Conservation (phyloP, 805 yeast species). For the Clavispora fructus region DNA sequence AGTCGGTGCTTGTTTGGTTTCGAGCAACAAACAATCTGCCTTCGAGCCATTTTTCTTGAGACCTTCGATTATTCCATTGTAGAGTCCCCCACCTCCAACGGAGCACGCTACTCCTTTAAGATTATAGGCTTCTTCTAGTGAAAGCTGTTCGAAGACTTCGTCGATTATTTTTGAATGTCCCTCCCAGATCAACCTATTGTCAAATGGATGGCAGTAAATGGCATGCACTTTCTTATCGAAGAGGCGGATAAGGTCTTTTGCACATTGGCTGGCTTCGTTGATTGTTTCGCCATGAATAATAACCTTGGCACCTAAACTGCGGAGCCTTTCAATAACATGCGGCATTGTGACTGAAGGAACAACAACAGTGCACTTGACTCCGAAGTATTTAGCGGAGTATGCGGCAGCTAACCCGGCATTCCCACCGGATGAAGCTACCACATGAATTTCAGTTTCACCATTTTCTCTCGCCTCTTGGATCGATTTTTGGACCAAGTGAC, state of each 20-base stretch:
- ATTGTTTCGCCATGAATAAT: constrained; percentile 42
- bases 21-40: constrained; percentile 41
- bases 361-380: constrained; percentile 52
- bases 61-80: constrained; percentile 48
- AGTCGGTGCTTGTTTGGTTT: constrained; percentile 61
- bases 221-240: constrained; percentile 18
- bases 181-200: constrained; percentile 47
- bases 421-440: constrained; percentile 53
- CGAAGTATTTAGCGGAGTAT: constrained; percentile 34
- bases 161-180: constrained; percentile 41
- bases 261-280: constrained; percentile 47
- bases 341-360: constrained; percentile 48
- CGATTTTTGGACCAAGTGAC: constrained; percentile 37
- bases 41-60: constrained; percentile 19
- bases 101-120: constrained; percentile 48
- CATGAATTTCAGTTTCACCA: constrained; percentile 28
- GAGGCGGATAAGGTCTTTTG: constrained; percentile 22
- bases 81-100: constrained; percentile 56
- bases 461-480: constrained; percentile 21
- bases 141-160: constrained; percentile 33
- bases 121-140: constrained; percentile 12
- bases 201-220: constrained; percentile 53
- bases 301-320: constrained; percentile 46
- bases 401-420: constrained; percentile 55
- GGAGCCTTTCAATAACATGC: constrained; percentile 42